Evolutionary conservation across 1,139 yeast genomes (phyloP), one percentile per base, ranked within the genome.

Genomic region (Saccharomyces pastorianus): DNA sequence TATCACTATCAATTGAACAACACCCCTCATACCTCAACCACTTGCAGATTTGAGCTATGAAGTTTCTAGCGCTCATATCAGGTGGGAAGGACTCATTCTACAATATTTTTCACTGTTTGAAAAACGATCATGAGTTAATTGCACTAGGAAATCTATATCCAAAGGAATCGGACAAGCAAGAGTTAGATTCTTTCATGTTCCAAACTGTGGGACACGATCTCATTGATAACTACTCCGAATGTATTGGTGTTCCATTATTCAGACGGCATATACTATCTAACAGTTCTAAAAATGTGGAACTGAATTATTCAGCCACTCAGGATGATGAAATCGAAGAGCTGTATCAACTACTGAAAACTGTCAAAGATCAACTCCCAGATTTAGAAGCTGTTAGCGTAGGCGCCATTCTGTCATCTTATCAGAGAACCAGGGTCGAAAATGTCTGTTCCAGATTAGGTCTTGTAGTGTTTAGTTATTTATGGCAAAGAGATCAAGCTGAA

Each of bases 41-140:
- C 4, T n/a, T 9, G 3, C 23, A 34, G 20, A 26, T 26, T 25
- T 42, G 6, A 7, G 31, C 25, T 17, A 93, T 93, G 99, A 90
- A 89, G 71, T 88, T 90, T 65, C 87, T 89, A 42, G 99, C 96
- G 0, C 76, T 93, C 46, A 83, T 93, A 0, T 88, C 96, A 0
- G 99, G 99, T 3, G 99, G 99, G 0, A 93, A 93, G 68, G 99
- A 93, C 70, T 90, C 97, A 7, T 89, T 91, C 72, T 93, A 79
- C 69, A 93, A 91, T 66, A 83, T 93, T 46, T 75, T 89, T 48
- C 96, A 91, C 66, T 89, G 98, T 65, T 65, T 87, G 13, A 77
- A 81, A 3, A 83, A 86, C 56, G 96, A 95, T 6, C 99, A 93
- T 71, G 87, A 88, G 63, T 73, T 93, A 11, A 80, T 80, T 0